Base-by-base conservation (phyloP, 1,284 basidiomycete genomes). In the Moniliophthora roreri region DNA sequence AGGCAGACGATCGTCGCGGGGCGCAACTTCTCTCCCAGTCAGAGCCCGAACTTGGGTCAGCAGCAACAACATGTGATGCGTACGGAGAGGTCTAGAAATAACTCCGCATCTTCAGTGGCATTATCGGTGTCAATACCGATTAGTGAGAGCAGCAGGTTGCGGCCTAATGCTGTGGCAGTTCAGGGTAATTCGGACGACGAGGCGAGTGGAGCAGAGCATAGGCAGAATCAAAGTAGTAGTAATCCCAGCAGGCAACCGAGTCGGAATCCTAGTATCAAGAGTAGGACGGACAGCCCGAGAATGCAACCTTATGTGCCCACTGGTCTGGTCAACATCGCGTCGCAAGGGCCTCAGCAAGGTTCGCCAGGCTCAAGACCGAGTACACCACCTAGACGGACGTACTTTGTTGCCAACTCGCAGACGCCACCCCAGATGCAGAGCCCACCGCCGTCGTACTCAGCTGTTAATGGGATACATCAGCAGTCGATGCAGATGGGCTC, bases 401-500 rank as follows among this genome's bases (percentile, higher is more conserved):
- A 72, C 51, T 69, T 70, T 36, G 63, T 79, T 42, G 62, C 66
- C 3, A 80, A 80, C 56, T 63, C 62, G 2, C 62, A 66, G 4
- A 60, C 62, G 8, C 45, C 45, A 3, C 28, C 34, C 28, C 10
- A 40, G 37, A 53, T 63, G 7, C 60, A 61, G 38, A 75, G 72
- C 2, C 77, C 79, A 13, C 78, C 78, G 0, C 77, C 79, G 8
- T 71, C 74, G 10, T 80, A 78, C 53, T 45, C 46, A 34, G 35
- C 36, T 23, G 48, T n/a, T 10, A 32, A 50, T 6, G 48, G 35
- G 6, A 41, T 24, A 13, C 15, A 24, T 41, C 32, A 45, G 23
- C 44, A 16, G 44, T 46, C 26, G 7, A 32, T 32, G 28, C 28
- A 32, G 28, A 6, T 32, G 11, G 44, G 44, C 28, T 26, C 44